phyloP scores from a whole-genome alignment of 75 land plant species.

The Pinus taeda region DNA sequence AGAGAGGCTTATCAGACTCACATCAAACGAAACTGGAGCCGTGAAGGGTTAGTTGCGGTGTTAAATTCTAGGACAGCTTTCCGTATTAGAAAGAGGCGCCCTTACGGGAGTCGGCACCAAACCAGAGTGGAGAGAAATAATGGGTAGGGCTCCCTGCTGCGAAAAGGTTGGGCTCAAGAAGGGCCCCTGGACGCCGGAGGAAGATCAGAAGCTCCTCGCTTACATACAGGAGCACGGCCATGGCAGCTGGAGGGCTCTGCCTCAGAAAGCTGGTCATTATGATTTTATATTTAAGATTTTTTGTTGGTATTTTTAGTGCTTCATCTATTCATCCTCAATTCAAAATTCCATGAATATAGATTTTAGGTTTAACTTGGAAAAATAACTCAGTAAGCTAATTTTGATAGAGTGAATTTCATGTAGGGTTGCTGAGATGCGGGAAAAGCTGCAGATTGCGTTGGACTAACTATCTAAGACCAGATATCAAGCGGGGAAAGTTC shows the following conservation, averaged over 20 bases:
- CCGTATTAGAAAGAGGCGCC: too few species aligned
- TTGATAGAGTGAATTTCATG: background rate
- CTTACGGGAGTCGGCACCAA: too few species aligned
- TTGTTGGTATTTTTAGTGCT: too few species aligned
- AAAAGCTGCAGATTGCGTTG: conserved; percentile 21
- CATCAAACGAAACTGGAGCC: too few species aligned
- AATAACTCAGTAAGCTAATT: too few species aligned
- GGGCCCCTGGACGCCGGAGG: conserved; percentile 27
- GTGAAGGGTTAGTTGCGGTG: too few species aligned
- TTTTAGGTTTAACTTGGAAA: too few species aligned
- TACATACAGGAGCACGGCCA: conserved; percentile 16
- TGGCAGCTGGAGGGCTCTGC: conserved; percentile 26
- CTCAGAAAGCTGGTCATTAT: conserved; percentile 13
- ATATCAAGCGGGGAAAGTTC: conserved; percentile 15
- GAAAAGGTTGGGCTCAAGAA: conserved; percentile 18
- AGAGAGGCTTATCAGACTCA: too few species aligned
- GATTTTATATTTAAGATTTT: background rate
- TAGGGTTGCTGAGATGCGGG: conserved; percentile 19
- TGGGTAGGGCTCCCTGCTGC: conserved; percentile 20
- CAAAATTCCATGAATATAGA: too few species aligned
- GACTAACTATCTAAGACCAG: conserved; percentile 12
- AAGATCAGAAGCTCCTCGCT: conserved; percentile 12
- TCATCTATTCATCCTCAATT: too few species aligned
- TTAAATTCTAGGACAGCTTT: too few species aligned
- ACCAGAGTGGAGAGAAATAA: too few species aligned